Conservation (phyloP, 768 basidiomycete genomes). For the Termitomyces sp. region DNA sequence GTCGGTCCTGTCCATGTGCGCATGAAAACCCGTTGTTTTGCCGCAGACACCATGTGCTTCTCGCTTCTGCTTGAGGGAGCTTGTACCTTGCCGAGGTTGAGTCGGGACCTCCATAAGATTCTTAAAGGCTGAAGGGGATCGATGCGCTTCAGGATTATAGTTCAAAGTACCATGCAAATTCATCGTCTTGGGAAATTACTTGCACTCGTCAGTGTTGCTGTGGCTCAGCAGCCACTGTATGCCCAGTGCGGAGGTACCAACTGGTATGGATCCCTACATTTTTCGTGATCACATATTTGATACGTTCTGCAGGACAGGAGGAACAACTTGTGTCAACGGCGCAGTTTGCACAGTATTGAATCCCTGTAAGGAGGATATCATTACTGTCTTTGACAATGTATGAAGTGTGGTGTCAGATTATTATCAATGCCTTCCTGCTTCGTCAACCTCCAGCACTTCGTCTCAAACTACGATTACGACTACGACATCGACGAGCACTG, state of each 20-base stretch:
- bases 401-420: conserved; percentile 31
- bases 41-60: conserved; percentile 15
- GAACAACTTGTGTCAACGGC: conserved; percentile 44
- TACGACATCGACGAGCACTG: conserved; percentile 16
- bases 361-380: conserved; percentile 30
- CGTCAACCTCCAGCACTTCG: conserved; percentile 12
- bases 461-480: conserved; percentile 15
- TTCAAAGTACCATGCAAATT: conserved; percentile 5
- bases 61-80: conserved; percentile 1
- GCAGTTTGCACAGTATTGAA: conserved; percentile 42
- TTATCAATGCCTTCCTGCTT: conserved; percentile 46
- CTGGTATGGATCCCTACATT: conserved; percentile 30
- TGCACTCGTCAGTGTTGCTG: conserved; percentile 17
- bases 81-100: conserved; percentile 7
- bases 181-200: conserved; percentile 19
- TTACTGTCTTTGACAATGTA: not conserved
- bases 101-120: not conserved
- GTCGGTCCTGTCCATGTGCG: not conserved
- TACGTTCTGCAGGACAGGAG: conserved; percentile 36
- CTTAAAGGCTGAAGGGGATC: conserved; percentile 6
- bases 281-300: not conserved
- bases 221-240: conserved; percentile 39
- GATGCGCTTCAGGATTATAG: not conserved
- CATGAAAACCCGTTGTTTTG: conserved; percentile 20
- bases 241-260: conserved; percentile 49